A percentile compares a stretch with the other conserved stretches of the same genome.
Evolutionary conservation across 192 early-diverging fungal genomes (phyloP).

Genomic region (Backusella australiensis): DNA sequence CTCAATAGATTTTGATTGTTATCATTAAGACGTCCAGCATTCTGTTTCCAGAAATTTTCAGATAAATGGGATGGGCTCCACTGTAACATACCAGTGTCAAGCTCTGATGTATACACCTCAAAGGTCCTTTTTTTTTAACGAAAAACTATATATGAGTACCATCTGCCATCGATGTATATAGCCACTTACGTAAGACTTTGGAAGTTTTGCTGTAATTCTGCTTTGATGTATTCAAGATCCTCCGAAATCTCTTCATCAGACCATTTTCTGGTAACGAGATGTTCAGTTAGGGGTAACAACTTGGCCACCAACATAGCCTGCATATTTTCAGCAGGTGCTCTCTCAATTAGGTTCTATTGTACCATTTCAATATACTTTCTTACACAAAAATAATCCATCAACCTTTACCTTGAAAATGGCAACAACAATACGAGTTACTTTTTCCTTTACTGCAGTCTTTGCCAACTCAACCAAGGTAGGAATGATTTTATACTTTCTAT

Average conservation of each 20-base stretch:
- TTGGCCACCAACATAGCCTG: slow-evolving; percentile 85
- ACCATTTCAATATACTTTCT: not conserved
- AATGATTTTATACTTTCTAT: slow-evolving; percentile 78
- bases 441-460: slow-evolving; percentile 93
- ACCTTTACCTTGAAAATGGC: slow-evolving; percentile 69
- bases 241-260: slow-evolving; percentile 84
- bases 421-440: slow-evolving; percentile 88
- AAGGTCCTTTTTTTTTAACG: slow-evolving; percentile 60
- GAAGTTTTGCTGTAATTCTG: slow-evolving; percentile 72
- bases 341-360: slow-evolving; percentile 69
- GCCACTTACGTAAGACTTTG: slow-evolving; percentile 66
- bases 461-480: slow-evolving; percentile 85
- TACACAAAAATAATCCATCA: too few species aligned
- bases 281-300: slow-evolving; percentile 66
- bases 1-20: slow-evolving; percentile 71
- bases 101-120: slow-evolving; percentile 93
- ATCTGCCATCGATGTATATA: not conserved
- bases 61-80: slow-evolving; percentile 92
- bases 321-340: slow-evolving; percentile 75
- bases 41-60: slow-evolving; percentile 93
- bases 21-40: slow-evolving; percentile 78
- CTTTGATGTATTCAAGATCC: slow-evolving; percentile 69
- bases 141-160: not conserved
- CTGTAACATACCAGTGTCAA: slow-evolving; percentile 79
- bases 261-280: slow-evolving; percentile 79